These are phyloP conservation scores for Casaregolazyma suthepensis DNA, from an alignment of 1,139 yeast genomes.

Conservation along the genomic window DNA sequence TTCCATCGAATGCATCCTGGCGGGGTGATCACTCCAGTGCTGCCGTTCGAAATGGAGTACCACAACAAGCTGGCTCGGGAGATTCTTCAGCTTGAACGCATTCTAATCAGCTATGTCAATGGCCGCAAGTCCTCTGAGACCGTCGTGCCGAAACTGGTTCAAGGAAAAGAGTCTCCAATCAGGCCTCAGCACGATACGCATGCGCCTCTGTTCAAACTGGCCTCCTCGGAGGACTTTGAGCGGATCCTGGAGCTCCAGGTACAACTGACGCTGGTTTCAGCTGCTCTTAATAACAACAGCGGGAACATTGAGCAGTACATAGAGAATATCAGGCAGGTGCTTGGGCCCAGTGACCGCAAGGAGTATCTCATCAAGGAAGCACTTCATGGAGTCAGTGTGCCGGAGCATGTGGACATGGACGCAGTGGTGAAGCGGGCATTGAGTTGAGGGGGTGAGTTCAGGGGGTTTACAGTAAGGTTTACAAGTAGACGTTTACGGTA, in stretches of 20 bases:
- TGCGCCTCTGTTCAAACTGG: constrained; percentile 22
- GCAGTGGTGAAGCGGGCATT: constrained; percentile 17
- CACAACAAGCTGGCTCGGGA: constrained; percentile 17
- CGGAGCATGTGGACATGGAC: constrained; percentile 24
- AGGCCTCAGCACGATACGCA: constrained; percentile 19
- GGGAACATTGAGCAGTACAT: constrained; percentile 4
- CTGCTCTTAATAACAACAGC: constrained; percentile 5
- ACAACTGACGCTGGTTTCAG: constrained; percentile 7
- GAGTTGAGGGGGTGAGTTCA: too few species aligned
- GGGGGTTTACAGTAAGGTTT: too few species aligned
- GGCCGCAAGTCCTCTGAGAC: constrained; percentile 7
- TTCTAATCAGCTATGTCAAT: constrained; percentile 21
- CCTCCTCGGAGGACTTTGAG: constrained; percentile 22
- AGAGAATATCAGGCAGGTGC: constrained; percentile 1
- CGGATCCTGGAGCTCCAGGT: constrained; percentile 16
- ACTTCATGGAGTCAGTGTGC: constrained; percentile 22
- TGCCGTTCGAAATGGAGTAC: constrained; percentile 12
- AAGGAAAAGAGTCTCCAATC: background rate
- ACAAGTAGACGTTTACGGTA: too few species aligned
- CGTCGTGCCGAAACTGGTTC: background rate
- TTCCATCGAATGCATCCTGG: constrained; percentile 5
- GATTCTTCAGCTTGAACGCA: constrained; percentile 20
- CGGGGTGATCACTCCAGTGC: background rate
- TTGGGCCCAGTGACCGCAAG: constrained; percentile 9
- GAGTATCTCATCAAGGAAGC: constrained; percentile 23